Evolutionary conservation across 1,284 basidiomycete genomes (phyloP), one percentile per base, ranked within the genome.

Genomic region (Macrocystidia cucumis): DNA sequence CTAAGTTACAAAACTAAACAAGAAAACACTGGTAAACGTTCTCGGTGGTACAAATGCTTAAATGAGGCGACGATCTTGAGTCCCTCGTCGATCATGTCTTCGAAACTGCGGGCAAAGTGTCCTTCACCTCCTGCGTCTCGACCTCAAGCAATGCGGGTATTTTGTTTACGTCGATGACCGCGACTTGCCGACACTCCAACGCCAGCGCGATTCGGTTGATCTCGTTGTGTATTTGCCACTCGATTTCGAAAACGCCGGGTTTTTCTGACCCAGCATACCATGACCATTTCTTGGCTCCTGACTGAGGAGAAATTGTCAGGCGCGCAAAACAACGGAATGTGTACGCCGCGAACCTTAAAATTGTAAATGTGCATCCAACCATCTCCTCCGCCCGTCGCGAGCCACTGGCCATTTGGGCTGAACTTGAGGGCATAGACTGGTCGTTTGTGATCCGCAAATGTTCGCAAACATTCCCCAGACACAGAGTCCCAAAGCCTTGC

Each of bases 401-500:
- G 43, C 50, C 65, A 75, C 34, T 57, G 60, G 1, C 78, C 78
- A 35, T 78, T 69, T 0, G 81, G 80, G 48, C 77, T 80, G 50
- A 84, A 83, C 6, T 69, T 59, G 12, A 86, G 45, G 2, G 79
- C 68, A 49, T 78, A 87, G 9, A 86, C 68, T n/a, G 79, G 68
- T 18, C 67, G 65, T 45, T 59, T 73, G 54, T 85, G 80, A 46
- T 86, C 79, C 4, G 52, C 51, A 47, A 90, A 82, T 9, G 74
- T 62, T 42, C 72, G 66, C 19, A 86, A 52, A 51, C 86, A 90
- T 26, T 73, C 67, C 22, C 86, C 88, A 1, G 78, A 79, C 23
- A 70, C 67, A 7, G 76, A 74, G 53, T 91, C 78, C 87, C 87
- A 91, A 27, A 91, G 46, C 28, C 83, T 71, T 2, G 79, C 72